Percentiles rank a stretch among this genome's conserved stretches.
Evolutionary conservation across 306 rosid genomes (phyloP).

Genomic region (Castanospermum australe): DNA sequence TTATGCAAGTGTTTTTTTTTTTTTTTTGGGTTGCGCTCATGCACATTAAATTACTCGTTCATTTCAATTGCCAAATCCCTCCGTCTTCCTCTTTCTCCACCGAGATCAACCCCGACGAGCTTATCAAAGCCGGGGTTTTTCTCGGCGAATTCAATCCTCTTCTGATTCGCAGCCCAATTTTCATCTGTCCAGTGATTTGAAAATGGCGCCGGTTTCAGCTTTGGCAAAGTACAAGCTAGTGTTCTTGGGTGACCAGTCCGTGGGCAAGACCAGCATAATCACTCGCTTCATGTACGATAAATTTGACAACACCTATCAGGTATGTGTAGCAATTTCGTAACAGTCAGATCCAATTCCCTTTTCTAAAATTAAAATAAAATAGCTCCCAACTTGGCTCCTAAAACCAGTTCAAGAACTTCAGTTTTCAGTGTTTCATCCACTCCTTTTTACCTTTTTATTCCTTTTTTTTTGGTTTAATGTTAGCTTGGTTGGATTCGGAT

Average conservation of each 20-base stretch:
- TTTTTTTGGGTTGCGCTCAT: not conserved
- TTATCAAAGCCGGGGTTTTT: not conserved
- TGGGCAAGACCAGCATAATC: slow-evolving; percentile 58
- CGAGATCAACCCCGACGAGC: slow-evolving; percentile 12
- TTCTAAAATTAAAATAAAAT: not conserved
- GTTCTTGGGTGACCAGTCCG: slow-evolving; percentile 58
- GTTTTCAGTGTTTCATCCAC: not conserved
- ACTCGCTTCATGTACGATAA: slow-evolving; percentile 62
- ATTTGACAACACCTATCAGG: slow-evolving; percentile 57
- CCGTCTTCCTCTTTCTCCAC: not conserved
- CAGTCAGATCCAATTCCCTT: slow-evolving; percentile 36
- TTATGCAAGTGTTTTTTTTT: not conserved
- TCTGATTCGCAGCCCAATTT: not conserved
- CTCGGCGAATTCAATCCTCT: slow-evolving; percentile 19
- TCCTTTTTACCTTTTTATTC: not conserved
- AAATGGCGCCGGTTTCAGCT: slow-evolving; percentile 60
- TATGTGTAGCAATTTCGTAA: not conserved
- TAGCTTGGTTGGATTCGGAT: not conserved
- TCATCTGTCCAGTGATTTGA: not conserved
- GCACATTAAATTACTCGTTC: not conserved
- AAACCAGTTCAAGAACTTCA: slow-evolving; percentile 4
- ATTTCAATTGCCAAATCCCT: not conserved
- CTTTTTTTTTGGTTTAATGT: not conserved
- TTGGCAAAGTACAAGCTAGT: slow-evolving; percentile 56
- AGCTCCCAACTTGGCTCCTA: not conserved